Evolutionary conservation across 2,329 filamentous ascomycete genomes (phyloP), one percentile per base, ranked within the genome.

Genomic region (Diaporthe batatas): DNA sequence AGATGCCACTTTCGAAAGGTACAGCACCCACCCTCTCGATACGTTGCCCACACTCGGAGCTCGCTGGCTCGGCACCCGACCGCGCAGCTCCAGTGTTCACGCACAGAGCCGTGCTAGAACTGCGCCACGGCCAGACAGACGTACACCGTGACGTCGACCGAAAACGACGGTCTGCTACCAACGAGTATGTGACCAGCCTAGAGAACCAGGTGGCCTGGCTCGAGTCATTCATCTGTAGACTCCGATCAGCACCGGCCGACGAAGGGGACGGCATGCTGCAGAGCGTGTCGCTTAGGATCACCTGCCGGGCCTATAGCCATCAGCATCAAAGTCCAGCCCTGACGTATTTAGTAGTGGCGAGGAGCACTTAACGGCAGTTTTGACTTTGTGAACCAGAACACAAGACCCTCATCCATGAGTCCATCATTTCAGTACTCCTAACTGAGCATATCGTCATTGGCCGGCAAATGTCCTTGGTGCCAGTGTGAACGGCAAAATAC

Each of bases 381-480:
- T 89, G 2, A 84, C 85, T 0, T 12, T 11, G 16, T 23, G 2
- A 10, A 1, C 5, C 25, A 67, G 44, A 29, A 39, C 44, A 62
- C 54, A n/a, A 39, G 18, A 36, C 47, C 2, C 72, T 73, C 32
- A 72, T 73, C 29, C 72, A 62, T 2, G 2, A 67, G 1, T 93
- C 91, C 89, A 86, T 89, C 75, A 80, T 91, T 1, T 86, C 89
- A 4, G 88, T 86, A 0, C 93, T 93, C 78, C 80, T 93, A 73
- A 91, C 92, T 76, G 89, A 87, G 75, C 88, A 85, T 42, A 79
- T 84, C 32, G 82, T 36, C 82, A 2, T 78, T 81, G 11, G 78
- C 83, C 90, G 54, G 87, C 90, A 85, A 88, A 93, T 69, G 86
- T 88, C 3, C 75, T 91, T 4, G 90, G 90, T 16, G 93, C 91